phyloP scores from a whole-genome alignment of 208 protist genomes.

The Leishmania lainsoni region DNA sequence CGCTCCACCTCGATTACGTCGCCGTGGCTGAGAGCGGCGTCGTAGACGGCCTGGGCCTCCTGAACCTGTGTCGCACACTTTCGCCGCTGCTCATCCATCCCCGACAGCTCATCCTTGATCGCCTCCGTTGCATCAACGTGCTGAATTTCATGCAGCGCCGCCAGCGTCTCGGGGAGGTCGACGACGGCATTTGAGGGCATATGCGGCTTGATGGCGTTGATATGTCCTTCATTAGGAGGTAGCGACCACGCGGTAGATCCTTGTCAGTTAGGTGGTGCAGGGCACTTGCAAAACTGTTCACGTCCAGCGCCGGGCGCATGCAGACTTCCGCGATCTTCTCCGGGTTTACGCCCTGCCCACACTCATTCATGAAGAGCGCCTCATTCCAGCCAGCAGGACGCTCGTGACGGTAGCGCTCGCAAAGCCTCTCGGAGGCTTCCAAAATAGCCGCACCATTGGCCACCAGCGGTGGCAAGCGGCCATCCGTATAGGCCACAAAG shows the following conservation, averaged over 20 bases:
- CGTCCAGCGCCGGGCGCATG: slow-evolving; percentile 52
- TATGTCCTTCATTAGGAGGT: slow-evolving; percentile 63
- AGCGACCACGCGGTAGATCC: slow-evolving; percentile 60
- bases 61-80: slow-evolving; percentile 43
- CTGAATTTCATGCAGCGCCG: slow-evolving; percentile 75
- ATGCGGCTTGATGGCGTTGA: slow-evolving; percentile 55
- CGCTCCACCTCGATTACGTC: slow-evolving; percentile 81
- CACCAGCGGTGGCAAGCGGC: slow-evolving; percentile 60
- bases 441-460: slow-evolving; percentile 40
- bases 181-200: slow-evolving; percentile 40
- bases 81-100: slow-evolving; percentile 49
- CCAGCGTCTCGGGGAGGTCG: slow-evolving; percentile 51
- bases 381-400: slow-evolving; percentile 78
- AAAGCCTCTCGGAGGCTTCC: slow-evolving; percentile 37
- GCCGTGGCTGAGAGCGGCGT: slow-evolving; percentile 42
- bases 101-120: slow-evolving; percentile 67
- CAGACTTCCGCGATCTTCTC: slow-evolving; percentile 47
- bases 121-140: slow-evolving; percentile 59
- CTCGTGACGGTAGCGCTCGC: slow-evolving; percentile 63
- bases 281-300: slow-evolving; percentile 36
- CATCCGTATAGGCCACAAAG: slow-evolving; percentile 68
- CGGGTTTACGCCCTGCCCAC: slow-evolving; percentile 54
- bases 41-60: slow-evolving; percentile 51
- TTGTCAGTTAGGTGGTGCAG: slow-evolving; percentile 49
- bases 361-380: slow-evolving; percentile 61